Evolutionary conservation across 306 rosid species (phyloP), one percentile per base, ranked within the genome.

Genomic region (Gleditsia sinensis): DNA sequence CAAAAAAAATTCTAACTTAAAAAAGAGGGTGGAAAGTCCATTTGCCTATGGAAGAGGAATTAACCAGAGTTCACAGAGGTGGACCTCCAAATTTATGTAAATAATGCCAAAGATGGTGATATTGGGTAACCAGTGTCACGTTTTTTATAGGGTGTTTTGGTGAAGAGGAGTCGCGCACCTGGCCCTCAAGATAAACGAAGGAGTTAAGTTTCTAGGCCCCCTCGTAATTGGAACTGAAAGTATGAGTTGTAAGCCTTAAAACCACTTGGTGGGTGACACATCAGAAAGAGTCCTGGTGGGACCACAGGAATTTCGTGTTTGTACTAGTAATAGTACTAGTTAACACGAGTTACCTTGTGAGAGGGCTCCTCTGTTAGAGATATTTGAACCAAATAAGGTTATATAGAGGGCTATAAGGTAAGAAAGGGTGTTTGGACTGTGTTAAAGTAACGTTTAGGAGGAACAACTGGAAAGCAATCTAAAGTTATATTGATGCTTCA

Each of bases 241-340:
- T 67, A 91, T 87, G 84, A 84, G 89, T 86, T 90, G 94, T 81
- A 90, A 82, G 77, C 85, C 88, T 87, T 73, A 79, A 78, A 82
- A 11, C 85, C 91, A 80, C 67, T 83, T 78, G 69, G 83, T 90
- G 88, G 88, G 74, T 75, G 91, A 89, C 89, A 88, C 89, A 50
- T 90, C 90, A 84, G 71, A 87, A 81, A 85, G 83, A 63, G 58
- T 16, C 13, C 0, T 7, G 36, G 88, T 81, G 88, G 89, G 82
- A 4, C 78, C 84, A 43, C 20, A 5, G 4, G 59, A 40, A 71
- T 62, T 48, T 78, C 40, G 53, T 65, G 78, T 19, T 54, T 24
- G 61, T 72, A 62, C 83, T 20, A 42, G 57, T 75, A 80, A 78
- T 71, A 25, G 82, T 51, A 77, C 34, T 34, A 7, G 39, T 19